phyloP scores from a whole-genome alignment of 192 early-diverging fungal genomes.

The Radiomyces spectabilis region DNA sequence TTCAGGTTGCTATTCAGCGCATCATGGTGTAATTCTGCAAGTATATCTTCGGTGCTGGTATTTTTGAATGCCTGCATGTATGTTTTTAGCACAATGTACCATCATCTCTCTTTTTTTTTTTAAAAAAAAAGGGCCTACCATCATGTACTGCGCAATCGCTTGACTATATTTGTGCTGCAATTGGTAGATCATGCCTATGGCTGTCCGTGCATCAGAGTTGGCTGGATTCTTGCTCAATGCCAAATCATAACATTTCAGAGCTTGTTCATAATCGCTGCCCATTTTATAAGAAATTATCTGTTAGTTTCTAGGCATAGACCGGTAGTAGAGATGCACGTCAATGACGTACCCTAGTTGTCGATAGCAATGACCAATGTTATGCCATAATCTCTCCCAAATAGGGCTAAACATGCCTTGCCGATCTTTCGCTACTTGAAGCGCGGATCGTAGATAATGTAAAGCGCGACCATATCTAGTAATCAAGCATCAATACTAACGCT shows the following conservation, averaged over 20 bases:
- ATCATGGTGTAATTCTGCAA: no score
- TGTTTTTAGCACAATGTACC: no score
- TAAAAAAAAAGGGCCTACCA: constrained; percentile 1
- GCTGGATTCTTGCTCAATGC: neutral
- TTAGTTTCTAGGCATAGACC: no score
- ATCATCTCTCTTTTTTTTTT: no score
- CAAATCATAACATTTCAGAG: neutral
- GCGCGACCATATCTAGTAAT: constrained; percentile 43
- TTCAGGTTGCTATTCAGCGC: no score
- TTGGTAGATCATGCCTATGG: neutral
- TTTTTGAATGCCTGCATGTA: no score
- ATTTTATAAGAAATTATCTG: neutral
- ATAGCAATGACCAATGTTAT: constrained; percentile 64
- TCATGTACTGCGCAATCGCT: neutral
- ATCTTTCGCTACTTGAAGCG: constrained; percentile 40
- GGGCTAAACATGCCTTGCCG: constrained; percentile 30
- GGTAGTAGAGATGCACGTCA: neutral
- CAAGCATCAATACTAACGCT: neutral
- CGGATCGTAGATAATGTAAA: constrained; percentile 42
- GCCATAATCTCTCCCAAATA: constrained; percentile 56
- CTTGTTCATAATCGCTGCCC: neutral
- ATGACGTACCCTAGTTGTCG: constrained; percentile 46
- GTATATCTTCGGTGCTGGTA: no score
- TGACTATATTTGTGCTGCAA: neutral
- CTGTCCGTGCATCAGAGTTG: neutral